phyloP scores from a whole-genome alignment of 2,329 filamentous ascomycete species.

The Claviceps purpurea region DNA sequence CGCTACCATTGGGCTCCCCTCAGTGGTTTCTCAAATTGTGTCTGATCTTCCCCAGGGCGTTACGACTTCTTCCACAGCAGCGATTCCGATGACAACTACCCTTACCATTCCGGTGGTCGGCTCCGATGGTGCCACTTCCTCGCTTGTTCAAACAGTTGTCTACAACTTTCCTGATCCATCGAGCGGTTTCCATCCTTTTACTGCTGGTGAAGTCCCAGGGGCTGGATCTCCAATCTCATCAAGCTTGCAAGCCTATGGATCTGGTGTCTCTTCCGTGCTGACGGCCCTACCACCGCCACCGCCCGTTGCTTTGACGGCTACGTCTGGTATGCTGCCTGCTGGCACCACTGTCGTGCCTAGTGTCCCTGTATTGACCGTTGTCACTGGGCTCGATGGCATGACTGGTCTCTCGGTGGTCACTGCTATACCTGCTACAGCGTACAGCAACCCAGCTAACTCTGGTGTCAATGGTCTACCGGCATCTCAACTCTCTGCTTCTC shows the following conservation, averaged over 20 bases:
- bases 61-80: constrained; percentile 6
- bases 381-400: constrained; percentile 11
- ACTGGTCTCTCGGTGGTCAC: constrained; percentile 11
- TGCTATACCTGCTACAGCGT: constrained; percentile 9
- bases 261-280: constrained; percentile 1
- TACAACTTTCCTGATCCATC: constrained; percentile 11
- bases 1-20: constrained; percentile 9
- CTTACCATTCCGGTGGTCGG: constrained; percentile 20
- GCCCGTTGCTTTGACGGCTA: constrained; percentile 10
- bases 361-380: constrained; percentile 13
- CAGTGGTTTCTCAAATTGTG: constrained; percentile 8
- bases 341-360: constrained; percentile 13
- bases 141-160: constrained; percentile 20
- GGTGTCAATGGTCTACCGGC: constrained; percentile 8
- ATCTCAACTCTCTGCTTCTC: constrained; percentile 5
- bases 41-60: constrained; percentile 11
- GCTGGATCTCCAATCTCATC: constrained; percentile 9
- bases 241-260: constrained; percentile 15
- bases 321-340: constrained; percentile 8
- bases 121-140: constrained; percentile 17
- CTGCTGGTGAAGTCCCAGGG: constrained; percentile 5
- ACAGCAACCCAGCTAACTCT: constrained; percentile 7
- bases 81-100: constrained; percentile 13
- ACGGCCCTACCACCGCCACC: constrained; percentile 5
- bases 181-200: constrained; percentile 7